Base-by-base conservation (phyloP, 2,329 filamentous ascomycete genomes). In the Venturia carpophila region DNA sequence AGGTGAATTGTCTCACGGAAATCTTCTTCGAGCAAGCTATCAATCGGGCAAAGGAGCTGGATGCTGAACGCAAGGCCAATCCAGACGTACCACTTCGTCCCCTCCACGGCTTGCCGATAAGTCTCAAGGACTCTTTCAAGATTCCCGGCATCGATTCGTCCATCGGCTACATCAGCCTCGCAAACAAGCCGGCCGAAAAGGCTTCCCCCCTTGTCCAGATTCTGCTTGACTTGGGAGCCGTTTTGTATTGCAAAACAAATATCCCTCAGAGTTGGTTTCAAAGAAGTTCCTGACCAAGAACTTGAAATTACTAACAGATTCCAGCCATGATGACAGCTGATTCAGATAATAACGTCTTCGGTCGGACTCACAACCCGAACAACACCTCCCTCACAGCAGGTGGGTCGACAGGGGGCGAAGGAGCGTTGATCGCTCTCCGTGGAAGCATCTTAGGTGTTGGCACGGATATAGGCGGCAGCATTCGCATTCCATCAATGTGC, bases 341-440 rank as follows among this genome's bases (percentile, higher is more conserved):
- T 71, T 83, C 80, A 1, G 83, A 87, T 17, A 89, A 88, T 74
- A 86, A 87, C 68, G 78, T 83, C 1, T 84, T 85, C 69, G 87
- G 86, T 10, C 79, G 84, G 15, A 87, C 84, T 0, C 71, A 84
- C 24, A 88, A 87, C 70, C 87, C 87, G 0, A 74, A 76, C 9
- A 87, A 87, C 70, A 80, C 9, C 10, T 11, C 74, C 3, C 76
- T 84, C 3, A 88, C 85, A 0, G 81, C 82, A 24, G 87, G 87
- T 15, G 87, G 87, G 10, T 85, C 82, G 45, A 87, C 85, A 0
- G 87, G 87, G 4, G 87, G 87, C 55, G 87, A 90, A 71, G 81
- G 82, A 6, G 86, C 87, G 0, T 77, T 90, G 2, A 79, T 90
- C 45, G 76, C 78, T 0, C 80, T 89, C 66, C 74, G 75, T 13